Base-by-base conservation (phyloP, 106 monocot species). In the Acorus calamus region DNA sequence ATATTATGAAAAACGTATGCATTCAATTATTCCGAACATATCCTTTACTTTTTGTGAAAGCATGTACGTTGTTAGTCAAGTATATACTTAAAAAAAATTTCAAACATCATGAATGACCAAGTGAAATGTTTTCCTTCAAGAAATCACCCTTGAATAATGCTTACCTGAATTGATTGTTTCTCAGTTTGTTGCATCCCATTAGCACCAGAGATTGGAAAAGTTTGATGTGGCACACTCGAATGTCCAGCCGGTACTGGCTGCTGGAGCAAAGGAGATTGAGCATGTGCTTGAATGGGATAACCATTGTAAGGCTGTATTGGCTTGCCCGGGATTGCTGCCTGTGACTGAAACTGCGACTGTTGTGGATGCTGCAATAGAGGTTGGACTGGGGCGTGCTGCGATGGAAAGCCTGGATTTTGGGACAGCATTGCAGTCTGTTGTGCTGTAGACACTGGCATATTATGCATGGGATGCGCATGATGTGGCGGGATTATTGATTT, bases 111-210 rank as follows among this genome's bases (percentile, higher is more conserved):
- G 28, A 28, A 28, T 28, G 28, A 28, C 28, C 1, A 28, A 28
- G 28, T 28, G 28, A 28, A 28, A 28, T 28, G 28, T 28, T 28
- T 28, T 28, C 28, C 28, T 28, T 28, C 28, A 28, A 28, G 0
- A 28, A 28, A 28, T 28, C 28, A 28, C 28, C 28, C 28, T 28
- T 28, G 28, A 28, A 28, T 28, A 28, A 28, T 28, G 28, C 28
- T 42, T 69, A 81, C 84, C 81, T 85, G 85, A 72, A 49, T 66
- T 6, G 66, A 62, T 46, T 72, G 76, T 50, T 83, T 80, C 14
- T 81, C 80, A 56, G 68, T n/a, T 11, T 70, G 60, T 66, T 69
- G 82, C 11, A 58, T 46, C 47, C 52, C 70, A 59, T 71, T 69
- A 63, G 42, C 49, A 49, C 14, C 61, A n/a, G 63, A 56, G 53